These are phyloP conservation scores for Moricandia arvensis DNA, from an alignment of 345 rosid species.

Conservation along the genomic window DNA sequence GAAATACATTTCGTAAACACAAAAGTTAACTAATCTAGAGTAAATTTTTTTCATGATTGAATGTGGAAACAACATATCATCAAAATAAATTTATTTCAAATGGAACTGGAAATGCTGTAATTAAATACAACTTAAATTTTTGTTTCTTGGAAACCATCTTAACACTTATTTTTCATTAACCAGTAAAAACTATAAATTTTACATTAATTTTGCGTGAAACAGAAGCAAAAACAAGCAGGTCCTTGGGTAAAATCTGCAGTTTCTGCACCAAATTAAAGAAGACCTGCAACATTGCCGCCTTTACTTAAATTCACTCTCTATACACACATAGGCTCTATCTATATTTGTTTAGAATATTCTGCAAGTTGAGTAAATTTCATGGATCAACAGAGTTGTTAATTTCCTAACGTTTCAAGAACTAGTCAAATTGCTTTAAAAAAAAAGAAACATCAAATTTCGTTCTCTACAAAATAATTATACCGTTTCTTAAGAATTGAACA, in stretches of 20 bases:
- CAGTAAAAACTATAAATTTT: background rate
- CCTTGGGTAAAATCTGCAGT: slow-evolving; percentile 41
- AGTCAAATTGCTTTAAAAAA: background rate
- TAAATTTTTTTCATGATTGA: too few species aligned
- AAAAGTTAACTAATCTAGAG: too few species aligned
- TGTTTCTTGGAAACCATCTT: background rate
- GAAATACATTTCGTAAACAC: background rate
- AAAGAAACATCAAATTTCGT: background rate
- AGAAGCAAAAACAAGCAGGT: slow-evolving; percentile 24
- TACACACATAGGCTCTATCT: background rate
- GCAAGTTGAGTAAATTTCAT: slow-evolving; percentile 1
- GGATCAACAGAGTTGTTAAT: background rate
- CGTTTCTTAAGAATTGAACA: background rate
- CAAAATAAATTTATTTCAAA: background rate
- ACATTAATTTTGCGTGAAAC: slow-evolving; percentile 30
- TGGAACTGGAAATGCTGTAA: background rate
- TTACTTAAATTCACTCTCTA: slow-evolving; percentile 28
- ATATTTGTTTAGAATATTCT: slow-evolving; percentile 1
- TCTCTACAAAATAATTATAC: background rate
- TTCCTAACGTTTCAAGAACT: background rate
- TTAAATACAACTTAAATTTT: too few species aligned
- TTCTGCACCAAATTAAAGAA: slow-evolving; percentile 37
- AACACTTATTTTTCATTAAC: background rate
- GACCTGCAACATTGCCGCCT: slow-evolving; percentile 39
- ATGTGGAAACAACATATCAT: background rate